Conservation (phyloP, 768 basidiomycete genomes). For the Termitomyces sp. region DNA sequence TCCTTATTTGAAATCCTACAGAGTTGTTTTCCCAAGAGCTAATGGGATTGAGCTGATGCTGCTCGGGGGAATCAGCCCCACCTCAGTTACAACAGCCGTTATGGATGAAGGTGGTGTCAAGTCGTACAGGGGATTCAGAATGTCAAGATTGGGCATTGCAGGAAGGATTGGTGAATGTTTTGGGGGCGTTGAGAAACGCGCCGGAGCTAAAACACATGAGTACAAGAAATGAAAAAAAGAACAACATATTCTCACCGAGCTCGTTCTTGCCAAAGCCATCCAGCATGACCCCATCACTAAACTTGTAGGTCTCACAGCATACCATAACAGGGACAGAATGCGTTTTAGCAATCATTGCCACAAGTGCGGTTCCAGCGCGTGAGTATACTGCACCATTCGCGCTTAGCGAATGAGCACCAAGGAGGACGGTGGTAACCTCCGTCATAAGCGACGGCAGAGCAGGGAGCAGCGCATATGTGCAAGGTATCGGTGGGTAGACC, state of each 20-base stretch:
- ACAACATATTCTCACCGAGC: slow-evolving; percentile 52
- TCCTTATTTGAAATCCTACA: slow-evolving; percentile 26
- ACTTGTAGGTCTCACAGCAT: slow-evolving; percentile 99
- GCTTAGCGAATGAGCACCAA: slow-evolving; percentile 93
- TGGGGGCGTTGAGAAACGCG: slow-evolving; percentile 24
- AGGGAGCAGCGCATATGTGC: slow-evolving; percentile 89
- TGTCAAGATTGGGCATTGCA: slow-evolving; percentile 56
- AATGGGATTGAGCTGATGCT: slow-evolving; percentile 82
- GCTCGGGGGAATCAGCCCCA: slow-evolving; percentile 90
- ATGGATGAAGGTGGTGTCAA: slow-evolving; percentile 89
- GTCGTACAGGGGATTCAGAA: slow-evolving; percentile 88
- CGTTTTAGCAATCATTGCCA: slow-evolving; percentile 93
- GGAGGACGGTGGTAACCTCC: slow-evolving; percentile 76
- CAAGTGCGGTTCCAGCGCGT: slow-evolving; percentile 90
- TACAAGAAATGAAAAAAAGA: neutral
- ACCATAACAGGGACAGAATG: slow-evolving; percentile 91
- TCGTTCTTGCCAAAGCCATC: slow-evolving; percentile 97
- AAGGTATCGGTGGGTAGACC: slow-evolving; percentile 57
- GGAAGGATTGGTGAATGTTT: slow-evolving; percentile 18
- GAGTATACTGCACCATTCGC: slow-evolving; percentile 94
- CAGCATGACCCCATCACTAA: slow-evolving; percentile 85
- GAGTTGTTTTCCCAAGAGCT: slow-evolving; percentile 49
- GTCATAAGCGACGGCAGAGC: slow-evolving; percentile 76
- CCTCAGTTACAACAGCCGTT: slow-evolving; percentile 96
- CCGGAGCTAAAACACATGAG: slow-evolving; percentile 26